Base-by-base conservation (phyloP, 2,329 filamentous ascomycete genomes). In the Penicillium sp. region DNA sequence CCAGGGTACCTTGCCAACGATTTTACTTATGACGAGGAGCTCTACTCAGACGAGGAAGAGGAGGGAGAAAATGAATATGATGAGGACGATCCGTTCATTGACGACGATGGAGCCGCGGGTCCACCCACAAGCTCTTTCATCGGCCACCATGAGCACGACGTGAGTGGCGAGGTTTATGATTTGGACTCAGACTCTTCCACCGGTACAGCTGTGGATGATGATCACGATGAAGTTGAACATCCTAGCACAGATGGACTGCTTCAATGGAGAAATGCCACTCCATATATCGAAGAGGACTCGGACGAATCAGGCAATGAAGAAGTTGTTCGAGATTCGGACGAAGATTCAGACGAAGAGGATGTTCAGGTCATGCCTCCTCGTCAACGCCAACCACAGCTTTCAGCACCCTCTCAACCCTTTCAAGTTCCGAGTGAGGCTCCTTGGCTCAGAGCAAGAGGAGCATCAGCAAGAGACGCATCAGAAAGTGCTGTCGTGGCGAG, bases 71-170 rank as follows among this genome's bases (percentile, higher is more conserved):
- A 58, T 11, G 67, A 70, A n/a, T 67, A 71, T 43, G 62, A 63
- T 27, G 69, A 73, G 27, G 65, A 64, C 63, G 69, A 69, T 49
- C 71, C 69, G 7, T 74, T 73, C 43, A 73, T 73, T 49, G 69
- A 71, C 42, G 67, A 73, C 21, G 67, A 73, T 22, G 67, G 66
- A 40, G 52, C 66, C 32, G 54, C 62, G 22, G 24, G 24, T n/a
- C 36, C 31, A n/a, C 50, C 50, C 22, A 53, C 38, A 10, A 49
- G 50, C 48, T 53, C 50, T 1, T 49, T 49, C 38, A 10, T 53
- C 34, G 44, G 34, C 18, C 24, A 4, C 13, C 4, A 44, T 27
- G 47, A 8, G 11, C 39, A 6, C 14, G 16, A 44, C 21, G 32
- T 43, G 57, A 56, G n/a, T 56, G 60, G 27, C 49, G 52, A 36